Percentiles rank a stretch among this genome's conserved stretches.
phyloP scores from a whole-genome alignment of 2,329 filamentous ascomycete species.

The Exophiala phaeomuriformis region DNA sequence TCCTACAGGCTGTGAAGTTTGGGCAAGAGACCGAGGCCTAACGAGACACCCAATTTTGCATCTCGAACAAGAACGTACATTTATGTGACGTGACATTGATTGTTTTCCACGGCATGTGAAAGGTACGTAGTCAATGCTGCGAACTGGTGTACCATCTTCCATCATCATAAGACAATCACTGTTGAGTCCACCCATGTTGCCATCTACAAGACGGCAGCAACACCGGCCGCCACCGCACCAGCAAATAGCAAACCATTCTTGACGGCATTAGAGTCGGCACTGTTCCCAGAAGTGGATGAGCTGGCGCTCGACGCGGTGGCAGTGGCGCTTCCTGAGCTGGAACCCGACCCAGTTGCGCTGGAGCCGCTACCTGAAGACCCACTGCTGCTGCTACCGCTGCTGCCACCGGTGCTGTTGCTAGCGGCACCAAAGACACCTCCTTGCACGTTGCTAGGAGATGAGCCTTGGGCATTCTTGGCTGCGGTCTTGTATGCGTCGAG shows the following conservation, averaged over 20 bases:
- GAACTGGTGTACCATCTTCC: background rate
- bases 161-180: background rate
- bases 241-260: conserved; percentile 14
- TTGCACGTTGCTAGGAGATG: conserved; percentile 12
- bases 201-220: conserved; percentile 15
- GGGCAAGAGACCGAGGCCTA: too few relatives aligned
- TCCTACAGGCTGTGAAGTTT: too few relatives aligned
- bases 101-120: too few relatives aligned
- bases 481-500: conserved; percentile 23
- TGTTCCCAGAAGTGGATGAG: conserved; percentile 8
- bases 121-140: too few relatives aligned
- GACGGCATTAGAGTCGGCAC: conserved; percentile 6
- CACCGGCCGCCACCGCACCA: conserved; percentile 16
- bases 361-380: background rate
- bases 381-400: conserved; percentile 1
- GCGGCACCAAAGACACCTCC: conserved; percentile 21
- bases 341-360: conserved; percentile 2
- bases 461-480: conserved; percentile 12
- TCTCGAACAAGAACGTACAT: too few relatives aligned
- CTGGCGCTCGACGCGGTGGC: conserved; percentile 3
- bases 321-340: background rate
- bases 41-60: too few relatives aligned
- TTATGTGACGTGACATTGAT: too few relatives aligned
- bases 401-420: background rate
- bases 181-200: background rate